Conservation (phyloP, 129 eudicot genomes). For the Saussurea involucrata region DNA sequence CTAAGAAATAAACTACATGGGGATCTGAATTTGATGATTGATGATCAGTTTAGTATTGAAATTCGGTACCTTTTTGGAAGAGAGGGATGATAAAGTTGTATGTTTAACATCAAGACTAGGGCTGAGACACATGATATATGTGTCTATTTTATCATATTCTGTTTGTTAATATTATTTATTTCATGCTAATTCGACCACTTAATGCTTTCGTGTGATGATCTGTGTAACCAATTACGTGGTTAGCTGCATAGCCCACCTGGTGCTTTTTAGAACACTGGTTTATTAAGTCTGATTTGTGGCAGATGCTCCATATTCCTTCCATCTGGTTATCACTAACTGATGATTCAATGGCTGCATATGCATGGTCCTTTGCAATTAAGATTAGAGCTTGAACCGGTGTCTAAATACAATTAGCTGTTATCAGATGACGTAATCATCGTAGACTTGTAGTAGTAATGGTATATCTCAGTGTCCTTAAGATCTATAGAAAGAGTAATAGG, state of each 20-base stretch:
- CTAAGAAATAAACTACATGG: not conserved
- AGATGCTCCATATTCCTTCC: not conserved
- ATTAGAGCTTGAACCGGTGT: not conserved
- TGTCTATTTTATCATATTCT: not conserved
- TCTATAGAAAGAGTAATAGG: not conserved
- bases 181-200: not conserved
- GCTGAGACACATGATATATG: not conserved
- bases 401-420: not conserved
- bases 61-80: not conserved
- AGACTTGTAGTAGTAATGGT: not conserved
- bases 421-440: not conserved
- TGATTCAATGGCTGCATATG: too few relatives aligned
- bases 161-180: not conserved
- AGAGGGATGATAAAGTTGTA: not conserved
- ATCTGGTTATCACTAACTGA: not conserved
- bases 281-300: not conserved
- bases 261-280: not conserved
- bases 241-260: not conserved
- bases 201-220: not conserved
- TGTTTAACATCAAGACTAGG: not conserved
- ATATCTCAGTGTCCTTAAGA: not conserved
- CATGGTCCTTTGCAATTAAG: not conserved
- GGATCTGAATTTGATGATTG: not conserved
- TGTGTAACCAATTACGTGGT: not conserved
- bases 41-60: not conserved